Evolutionary conservation across 2,329 filamentous ascomycete species (phyloP), one percentile per base, ranked within the genome.

Genomic region (Colletotrichum lentis): DNA sequence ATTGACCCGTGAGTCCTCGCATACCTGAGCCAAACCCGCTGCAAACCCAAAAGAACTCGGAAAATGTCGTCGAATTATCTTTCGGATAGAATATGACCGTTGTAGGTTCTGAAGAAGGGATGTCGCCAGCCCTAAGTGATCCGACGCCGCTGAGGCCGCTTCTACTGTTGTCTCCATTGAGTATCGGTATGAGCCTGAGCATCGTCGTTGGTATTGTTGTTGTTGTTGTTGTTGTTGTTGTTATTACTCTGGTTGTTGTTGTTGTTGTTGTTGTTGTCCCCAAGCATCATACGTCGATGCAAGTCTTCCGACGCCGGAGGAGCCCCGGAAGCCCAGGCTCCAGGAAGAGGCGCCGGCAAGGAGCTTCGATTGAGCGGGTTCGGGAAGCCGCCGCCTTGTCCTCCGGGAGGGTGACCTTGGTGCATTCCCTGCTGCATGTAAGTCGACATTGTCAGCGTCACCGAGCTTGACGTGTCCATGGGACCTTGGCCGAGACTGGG

Each of bases 351-450:
- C 14, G 47, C 55, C 20, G 65, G 65, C 31, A 65, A 14, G 1
- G 65, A 68, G 35, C 47, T 68, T n/a, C 65, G 65, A 46, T 67
- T 67, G 22, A 14, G 5, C 2, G 20, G 35, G 20, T 12, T 62
- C 3, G 43, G 5, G 27, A 62, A 56, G 11, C 35, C 24, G 20
- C 31, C 7, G 14, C 20, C 20, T 8, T 41, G 57, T 1, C 18
- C n/a, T 35, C 20, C 22, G 3, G 24, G 27, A 7, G 58, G 31
- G 22, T 14, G 18, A 24, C 41, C 49, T 10, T 43, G 35, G 5
- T 37, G 24, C 14, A 54, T 39, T 27, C 18, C 8, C n/a, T 58
- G 57, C 11, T 35, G 61, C 14, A 54, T 10, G 24, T 60, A 60
- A 3, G 41, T 18, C 20, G 64, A 41, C 41, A 60, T 37, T 18